These are phyloP conservation scores for Plasmodium billcollinsi DNA, from an alignment of 169 alveolate genomes.

Conservation along the genomic window DNA sequence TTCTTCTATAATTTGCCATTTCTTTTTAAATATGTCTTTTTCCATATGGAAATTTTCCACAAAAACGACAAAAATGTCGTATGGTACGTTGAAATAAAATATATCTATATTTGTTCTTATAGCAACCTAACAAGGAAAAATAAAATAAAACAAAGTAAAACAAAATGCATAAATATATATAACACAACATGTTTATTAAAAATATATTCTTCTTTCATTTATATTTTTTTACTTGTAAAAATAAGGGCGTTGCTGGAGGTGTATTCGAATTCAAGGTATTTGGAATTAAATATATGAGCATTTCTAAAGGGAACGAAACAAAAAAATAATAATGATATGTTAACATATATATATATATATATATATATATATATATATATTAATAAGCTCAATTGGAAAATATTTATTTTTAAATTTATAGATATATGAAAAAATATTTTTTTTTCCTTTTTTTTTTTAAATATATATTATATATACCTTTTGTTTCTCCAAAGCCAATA, in stretches of 20 bases:
- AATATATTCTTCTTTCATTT: neutral
- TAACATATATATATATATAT: too few relatives aligned
- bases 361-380: neutral
- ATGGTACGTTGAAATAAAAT: slow-evolving; percentile 81
- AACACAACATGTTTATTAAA: too few relatives aligned
- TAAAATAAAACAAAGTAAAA: neutral
- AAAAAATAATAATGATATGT: neutral
- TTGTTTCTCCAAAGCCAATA: slow-evolving; percentile 55
- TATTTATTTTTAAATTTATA: neutral
- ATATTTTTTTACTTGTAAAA: slow-evolving; percentile 63
- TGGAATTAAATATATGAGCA: slow-evolving; percentile 57
- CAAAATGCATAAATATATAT: too few relatives aligned
- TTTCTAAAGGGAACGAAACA: slow-evolving; percentile 30
- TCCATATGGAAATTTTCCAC: slow-evolving; percentile 74
- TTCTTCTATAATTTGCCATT: slow-evolving; percentile 82
- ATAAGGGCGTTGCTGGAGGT: slow-evolving; percentile 79
- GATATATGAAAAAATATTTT: too few relatives aligned
- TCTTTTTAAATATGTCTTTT: slow-evolving; percentile 78
- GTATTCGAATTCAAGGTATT: slow-evolving; percentile 77
- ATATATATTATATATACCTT: slow-evolving; percentile 18
- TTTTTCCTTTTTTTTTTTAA: neutral
- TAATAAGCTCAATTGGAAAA: neutral
- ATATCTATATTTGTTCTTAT: slow-evolving; percentile 79
- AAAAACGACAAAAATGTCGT: slow-evolving; percentile 78
- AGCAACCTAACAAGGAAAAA: slow-evolving; percentile 76